Conservation (phyloP, 495 filamentous ascomycete species). For the Sordaria brevicollis region DNA sequence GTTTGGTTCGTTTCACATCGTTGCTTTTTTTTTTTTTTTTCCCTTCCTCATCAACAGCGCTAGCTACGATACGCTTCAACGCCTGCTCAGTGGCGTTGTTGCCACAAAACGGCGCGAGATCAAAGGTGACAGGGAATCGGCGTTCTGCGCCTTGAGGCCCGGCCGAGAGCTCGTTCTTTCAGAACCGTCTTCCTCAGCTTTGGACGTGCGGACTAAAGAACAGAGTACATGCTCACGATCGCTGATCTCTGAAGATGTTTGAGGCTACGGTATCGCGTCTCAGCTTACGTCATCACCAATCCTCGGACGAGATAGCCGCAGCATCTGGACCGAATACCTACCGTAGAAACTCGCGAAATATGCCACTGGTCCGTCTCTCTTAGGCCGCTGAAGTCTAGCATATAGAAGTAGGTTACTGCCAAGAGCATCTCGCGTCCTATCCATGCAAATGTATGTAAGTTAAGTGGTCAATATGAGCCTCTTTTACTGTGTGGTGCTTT, state of each 20-base stretch:
- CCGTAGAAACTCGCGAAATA: too few species aligned
- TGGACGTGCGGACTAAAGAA: slow-evolving; percentile 44
- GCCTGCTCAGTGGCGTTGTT: slow-evolving; percentile 34
- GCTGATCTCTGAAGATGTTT: neutral
- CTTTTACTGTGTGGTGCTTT: too few species aligned
- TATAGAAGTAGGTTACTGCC: too few species aligned
- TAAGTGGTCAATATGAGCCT: too few species aligned
- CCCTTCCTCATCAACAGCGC: slow-evolving; percentile 8
- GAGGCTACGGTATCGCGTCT: neutral
- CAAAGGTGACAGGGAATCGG: slow-evolving; percentile 21
- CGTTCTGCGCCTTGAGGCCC: slow-evolving; percentile 11
- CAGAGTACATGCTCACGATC: slow-evolving; percentile 42
- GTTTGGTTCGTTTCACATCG: neutral
- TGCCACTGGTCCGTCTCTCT: too few species aligned
- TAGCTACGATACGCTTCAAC: slow-evolving; percentile 45
- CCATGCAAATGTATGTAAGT: too few species aligned
- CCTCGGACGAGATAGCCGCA: neutral
- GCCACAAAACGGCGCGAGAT: slow-evolving; percentile 41
- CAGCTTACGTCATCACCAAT: slow-evolving; percentile 4
- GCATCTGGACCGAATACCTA: neutral
- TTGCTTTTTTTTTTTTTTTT: neutral
- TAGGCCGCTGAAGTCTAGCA: too few species aligned
- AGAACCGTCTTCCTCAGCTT: slow-evolving; percentile 41
- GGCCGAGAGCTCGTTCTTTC: slow-evolving; percentile 36
- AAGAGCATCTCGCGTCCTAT: too few species aligned